These are phyloP conservation scores for Candida nanaspora DNA, from an alignment of 805 yeast genomes.

Conservation along the genomic window DNA sequence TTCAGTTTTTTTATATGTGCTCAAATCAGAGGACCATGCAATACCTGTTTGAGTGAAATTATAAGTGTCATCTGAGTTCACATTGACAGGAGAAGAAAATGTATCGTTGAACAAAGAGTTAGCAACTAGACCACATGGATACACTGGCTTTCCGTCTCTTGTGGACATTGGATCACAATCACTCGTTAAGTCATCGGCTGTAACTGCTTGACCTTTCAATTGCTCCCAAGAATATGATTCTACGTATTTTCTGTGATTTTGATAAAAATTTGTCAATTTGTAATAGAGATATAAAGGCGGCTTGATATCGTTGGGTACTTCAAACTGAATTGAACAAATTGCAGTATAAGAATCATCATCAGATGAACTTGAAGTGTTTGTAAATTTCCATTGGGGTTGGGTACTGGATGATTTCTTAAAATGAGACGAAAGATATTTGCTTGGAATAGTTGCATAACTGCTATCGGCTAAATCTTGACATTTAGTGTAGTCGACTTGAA, in stretches of 20 bases:
- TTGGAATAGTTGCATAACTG: conserved; percentile 46
- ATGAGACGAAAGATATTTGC: conserved; percentile 49
- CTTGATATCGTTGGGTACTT: conserved; percentile 60
- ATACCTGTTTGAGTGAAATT: conserved; percentile 50
- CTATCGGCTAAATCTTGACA: conserved; percentile 43
- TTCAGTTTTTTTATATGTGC: conserved; percentile 63
- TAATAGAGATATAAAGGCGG: conserved; percentile 76
- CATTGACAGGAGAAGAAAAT: conserved; percentile 42
- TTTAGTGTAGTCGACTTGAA: conserved; percentile 67
- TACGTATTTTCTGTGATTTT: conserved; percentile 92
- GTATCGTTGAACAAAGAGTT: conserved; percentile 91
- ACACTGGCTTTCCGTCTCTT: conserved; percentile 38
- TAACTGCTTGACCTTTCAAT: conserved; percentile 66
- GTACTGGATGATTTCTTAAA: conserved; percentile 39
- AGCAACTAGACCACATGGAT: conserved; percentile 95
- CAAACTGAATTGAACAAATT: conserved; percentile 64
- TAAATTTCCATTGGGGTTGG: conserved; percentile 51
- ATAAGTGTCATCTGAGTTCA: conserved; percentile 28
- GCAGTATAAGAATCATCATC: conserved; percentile 30
- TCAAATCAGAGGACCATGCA: conserved; percentile 78
- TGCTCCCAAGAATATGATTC: conserved; percentile 77
- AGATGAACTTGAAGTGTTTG: conserved; percentile 21
- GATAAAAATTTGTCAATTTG: conserved; percentile 82
- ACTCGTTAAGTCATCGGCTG: conserved; percentile 38
- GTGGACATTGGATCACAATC: conserved; percentile 47